Conservation (phyloP, 1,139 yeast species). For the Geotrichum bryndzae region DNA sequence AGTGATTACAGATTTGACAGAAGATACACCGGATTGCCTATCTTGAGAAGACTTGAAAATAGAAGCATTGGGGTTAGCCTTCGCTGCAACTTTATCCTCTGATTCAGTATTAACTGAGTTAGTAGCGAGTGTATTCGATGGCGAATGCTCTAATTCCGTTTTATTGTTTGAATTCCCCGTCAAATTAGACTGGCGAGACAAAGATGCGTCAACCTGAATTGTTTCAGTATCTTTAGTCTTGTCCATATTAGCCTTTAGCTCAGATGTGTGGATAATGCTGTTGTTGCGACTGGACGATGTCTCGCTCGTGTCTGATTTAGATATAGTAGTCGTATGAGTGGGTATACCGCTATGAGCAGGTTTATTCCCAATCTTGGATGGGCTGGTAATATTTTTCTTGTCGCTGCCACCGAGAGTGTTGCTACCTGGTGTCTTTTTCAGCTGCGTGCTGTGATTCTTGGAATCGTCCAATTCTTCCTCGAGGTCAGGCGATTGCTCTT, state of each 20-base stretch:
- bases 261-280: not conserved
- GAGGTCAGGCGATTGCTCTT: not conserved
- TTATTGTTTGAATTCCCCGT: not conserved
- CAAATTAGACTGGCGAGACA: not conserved
- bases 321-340: not conserved
- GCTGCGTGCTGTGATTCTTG: not conserved
- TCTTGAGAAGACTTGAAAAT: not conserved
- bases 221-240: not conserved
- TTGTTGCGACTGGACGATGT: not conserved
- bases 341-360: not conserved
- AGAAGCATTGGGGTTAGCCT: not conserved
- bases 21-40: not conserved
- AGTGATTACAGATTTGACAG: not conserved
- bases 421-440: not conserved
- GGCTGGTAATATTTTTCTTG: not conserved
- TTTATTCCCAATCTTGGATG: not conserved
- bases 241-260: not conserved
- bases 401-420: not conserved
- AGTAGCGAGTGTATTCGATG: not conserved
- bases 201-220: not conserved
- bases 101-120: not conserved
- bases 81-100: not conserved
- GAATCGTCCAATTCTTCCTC: not conserved
- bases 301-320: not conserved
- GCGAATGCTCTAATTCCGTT: not conserved